Conservation (phyloP, 139 green algal genomes). For the Picochlorum costavermella region DNA sequence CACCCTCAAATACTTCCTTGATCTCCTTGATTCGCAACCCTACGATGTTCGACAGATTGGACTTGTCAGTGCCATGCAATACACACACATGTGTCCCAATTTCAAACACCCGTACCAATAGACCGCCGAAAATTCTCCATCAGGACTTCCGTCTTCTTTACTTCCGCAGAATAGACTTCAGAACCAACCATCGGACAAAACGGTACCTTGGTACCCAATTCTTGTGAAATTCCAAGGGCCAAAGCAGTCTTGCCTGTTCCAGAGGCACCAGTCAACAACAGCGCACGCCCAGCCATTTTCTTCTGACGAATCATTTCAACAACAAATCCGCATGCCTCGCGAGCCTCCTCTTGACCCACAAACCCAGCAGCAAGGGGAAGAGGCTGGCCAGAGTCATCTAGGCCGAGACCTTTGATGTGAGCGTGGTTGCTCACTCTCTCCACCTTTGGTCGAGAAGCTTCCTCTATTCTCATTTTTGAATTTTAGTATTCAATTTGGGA, state of each 20-base stretch:
- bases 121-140: conserved; percentile 98
- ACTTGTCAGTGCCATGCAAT: not conserved
- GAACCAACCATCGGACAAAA: conserved; percentile 99
- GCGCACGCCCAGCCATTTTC: conserved; percentile 94
- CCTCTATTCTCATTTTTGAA: conserved; percentile 85
- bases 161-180: conserved; percentile 96
- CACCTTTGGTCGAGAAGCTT: conserved; percentile 80
- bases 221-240: conserved; percentile 91
- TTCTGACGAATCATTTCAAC: conserved; percentile 97
- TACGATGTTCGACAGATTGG: conserved; percentile 19
- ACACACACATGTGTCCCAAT: not conserved
- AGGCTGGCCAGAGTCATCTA: conserved; percentile 75
- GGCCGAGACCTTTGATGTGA: conserved; percentile 95
- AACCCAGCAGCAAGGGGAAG: conserved; percentile 76
- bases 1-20: conserved; percentile 99
- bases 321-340: conserved; percentile 93
- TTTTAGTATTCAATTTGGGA: not conserved
- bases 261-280: conserved; percentile 91
- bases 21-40: conserved; percentile 97
- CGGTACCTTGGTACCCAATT: conserved; percentile 83
- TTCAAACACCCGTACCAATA: conserved; percentile 63
- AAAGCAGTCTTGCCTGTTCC: conserved; percentile 98
- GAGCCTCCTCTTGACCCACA: conserved; percentile 87
- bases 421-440: conserved; percentile 95
- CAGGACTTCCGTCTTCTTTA: conserved; percentile 99